A percentile compares a stretch with the other conserved stretches of the same genome.
Conservation (phyloP, 805 yeast species). For the Ogataea chonburiensis region DNA sequence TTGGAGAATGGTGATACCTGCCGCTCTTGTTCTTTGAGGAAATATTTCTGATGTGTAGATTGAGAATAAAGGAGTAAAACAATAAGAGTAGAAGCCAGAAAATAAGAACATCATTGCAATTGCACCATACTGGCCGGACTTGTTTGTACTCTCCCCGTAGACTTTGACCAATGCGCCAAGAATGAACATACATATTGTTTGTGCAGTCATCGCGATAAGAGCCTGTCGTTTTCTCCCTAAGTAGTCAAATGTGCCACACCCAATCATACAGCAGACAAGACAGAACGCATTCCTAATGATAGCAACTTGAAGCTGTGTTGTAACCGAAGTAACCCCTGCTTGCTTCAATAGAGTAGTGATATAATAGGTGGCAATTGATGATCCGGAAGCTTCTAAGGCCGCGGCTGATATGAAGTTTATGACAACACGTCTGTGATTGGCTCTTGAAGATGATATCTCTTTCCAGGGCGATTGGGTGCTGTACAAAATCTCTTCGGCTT, state of each 20-base stretch:
- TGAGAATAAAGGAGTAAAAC: conserved; percentile 45
- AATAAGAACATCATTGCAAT: conserved; percentile 50
- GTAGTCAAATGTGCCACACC: conserved; percentile 20
- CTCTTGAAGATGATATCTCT: conserved; percentile 38
- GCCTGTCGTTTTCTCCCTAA: conserved; percentile 22
- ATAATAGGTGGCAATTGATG: conserved; percentile 48
- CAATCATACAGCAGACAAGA: conserved; percentile 19
- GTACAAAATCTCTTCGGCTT: conserved; percentile 14
- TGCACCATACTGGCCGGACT: conserved; percentile 30
- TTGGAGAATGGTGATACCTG: conserved; percentile 18
- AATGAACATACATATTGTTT: conserved; percentile 19
- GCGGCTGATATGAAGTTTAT: conserved; percentile 21
- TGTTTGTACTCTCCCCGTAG: conserved; percentile 12
- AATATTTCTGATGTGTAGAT: conserved; percentile 45
- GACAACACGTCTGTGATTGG: conserved; percentile 26
- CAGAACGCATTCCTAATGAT: conserved; percentile 19
- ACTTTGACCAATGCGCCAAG: conserved; percentile 22
- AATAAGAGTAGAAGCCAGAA: conserved; percentile 42
- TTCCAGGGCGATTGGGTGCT: conserved; percentile 35
- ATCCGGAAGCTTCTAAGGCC: conserved; percentile 43
- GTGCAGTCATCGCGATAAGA: conserved; percentile 15
- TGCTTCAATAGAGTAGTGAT: conserved; percentile 34
- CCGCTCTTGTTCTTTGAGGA: conserved; percentile 28
- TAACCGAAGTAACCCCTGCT: conserved; percentile 21
- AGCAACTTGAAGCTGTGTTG: conserved; percentile 25